Evolutionary conservation across 768 basidiomycete genomes (phyloP).

Genomic region (Serpula lacrymans): DNA sequence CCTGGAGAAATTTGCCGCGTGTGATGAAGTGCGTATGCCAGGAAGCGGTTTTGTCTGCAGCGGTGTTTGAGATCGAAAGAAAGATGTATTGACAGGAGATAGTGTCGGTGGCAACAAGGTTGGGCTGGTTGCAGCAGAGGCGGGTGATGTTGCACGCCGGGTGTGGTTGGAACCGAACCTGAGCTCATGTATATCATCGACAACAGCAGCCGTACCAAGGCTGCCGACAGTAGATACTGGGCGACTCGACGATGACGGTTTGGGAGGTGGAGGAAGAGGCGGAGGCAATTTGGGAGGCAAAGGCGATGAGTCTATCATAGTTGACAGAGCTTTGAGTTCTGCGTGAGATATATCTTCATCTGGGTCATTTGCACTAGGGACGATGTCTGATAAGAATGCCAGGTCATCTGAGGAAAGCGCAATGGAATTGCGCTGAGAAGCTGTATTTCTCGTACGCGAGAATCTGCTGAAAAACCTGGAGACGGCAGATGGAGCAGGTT

Average conservation of each 20-base stretch:
- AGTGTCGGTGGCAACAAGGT: constrained; percentile 12
- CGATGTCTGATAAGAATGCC: constrained; percentile 71
- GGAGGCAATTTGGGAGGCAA: constrained; percentile 45
- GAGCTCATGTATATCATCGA: too few relatives aligned
- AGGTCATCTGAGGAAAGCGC: constrained; percentile 79
- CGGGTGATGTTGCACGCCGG: constrained; percentile 5
- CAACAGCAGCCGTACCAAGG: constrained; percentile 1
- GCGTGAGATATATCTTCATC: constrained; percentile 23
- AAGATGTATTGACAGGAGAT: constrained; percentile 12
- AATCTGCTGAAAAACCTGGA: constrained; percentile 83
- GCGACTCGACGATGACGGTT: constrained; percentile 19
- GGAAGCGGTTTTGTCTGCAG: constrained; percentile 3
- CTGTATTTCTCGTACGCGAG: constrained; percentile 42
- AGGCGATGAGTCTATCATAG: constrained; percentile 38
- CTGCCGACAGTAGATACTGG: constrained; percentile 8
- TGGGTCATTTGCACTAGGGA: constrained; percentile 50
- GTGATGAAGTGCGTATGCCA: constrained; percentile 6
- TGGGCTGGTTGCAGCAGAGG: not conserved
- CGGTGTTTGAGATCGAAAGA: constrained; percentile 6
- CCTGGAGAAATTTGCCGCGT: constrained; percentile 12
- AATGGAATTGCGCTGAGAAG: constrained; percentile 48
- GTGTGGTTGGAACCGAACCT: constrained; percentile 4
- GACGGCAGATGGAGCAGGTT: constrained; percentile 60
- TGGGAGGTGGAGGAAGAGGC: constrained; percentile 36
- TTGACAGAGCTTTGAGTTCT: constrained; percentile 36